Evolutionary conservation across 2,329 filamentous ascomycete species (phyloP), one percentile per base, ranked within the genome.

Genomic region (Cordyceps pruinosa): DNA sequence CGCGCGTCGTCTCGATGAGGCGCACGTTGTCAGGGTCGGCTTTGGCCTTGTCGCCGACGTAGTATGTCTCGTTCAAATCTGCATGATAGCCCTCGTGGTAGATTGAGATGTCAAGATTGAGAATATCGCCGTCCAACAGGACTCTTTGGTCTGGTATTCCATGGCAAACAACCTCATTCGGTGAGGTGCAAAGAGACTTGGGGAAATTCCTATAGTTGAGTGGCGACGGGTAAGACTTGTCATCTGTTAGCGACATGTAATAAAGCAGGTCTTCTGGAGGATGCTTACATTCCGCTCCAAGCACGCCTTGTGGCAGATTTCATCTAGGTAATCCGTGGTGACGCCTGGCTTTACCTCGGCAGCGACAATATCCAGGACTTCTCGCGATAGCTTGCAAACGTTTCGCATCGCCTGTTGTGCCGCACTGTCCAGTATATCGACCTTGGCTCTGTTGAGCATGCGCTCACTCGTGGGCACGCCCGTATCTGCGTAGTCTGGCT

Each of bases 121-220:
- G 76, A 62, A 99, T 97, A 67, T 99, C 94, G 60, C 94, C 94
- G 64, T 99, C 92, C 61, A 90, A 75, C 1, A 99, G 80, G 5
- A 88, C 80, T 56, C 93, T 84, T 70, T 96, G 85, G 68, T 99
- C 94, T 10, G 94, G 94, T 62, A 99, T 99, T 52, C 94, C 94
- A 78, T 99, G 94, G 77, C 94, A 99, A 71, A 99, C 97, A 62
- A 96, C 89, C 74, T 99, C 94, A 77, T 99, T 99, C 47, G 89
- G 76, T 3, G 92, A 97, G 4, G 92, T 97, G 75, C 94, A 99
- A 61, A 97, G 89, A 0, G 94, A 99, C 77, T 99, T 99, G 62
- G 94, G 94, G 75, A 97, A 99, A 72, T 92, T 80, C 77, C 89
- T 88, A 75, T 97, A 97, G 76, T 97, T 97, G 28, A 97, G 77